phyloP scores from a whole-genome alignment of 139 green algal genomes.

The Haematococcus lacustris region DNA sequence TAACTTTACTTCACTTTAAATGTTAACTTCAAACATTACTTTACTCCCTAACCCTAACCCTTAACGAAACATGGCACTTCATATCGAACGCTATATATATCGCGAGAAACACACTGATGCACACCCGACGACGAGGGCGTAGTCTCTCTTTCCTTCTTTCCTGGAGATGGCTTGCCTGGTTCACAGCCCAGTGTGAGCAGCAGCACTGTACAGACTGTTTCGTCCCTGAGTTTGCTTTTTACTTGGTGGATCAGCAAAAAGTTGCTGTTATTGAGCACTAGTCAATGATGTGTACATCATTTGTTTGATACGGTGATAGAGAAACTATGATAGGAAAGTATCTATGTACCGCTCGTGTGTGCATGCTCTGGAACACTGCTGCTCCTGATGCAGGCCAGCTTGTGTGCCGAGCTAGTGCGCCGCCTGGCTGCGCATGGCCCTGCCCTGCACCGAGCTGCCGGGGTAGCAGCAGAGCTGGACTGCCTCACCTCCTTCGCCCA shows the following conservation, averaged over 20 bases:
- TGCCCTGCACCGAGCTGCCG: slow-evolving; percentile 29
- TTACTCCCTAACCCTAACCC: neutral
- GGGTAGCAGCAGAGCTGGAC: slow-evolving; percentile 67
- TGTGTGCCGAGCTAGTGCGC: slow-evolving; percentile 51
- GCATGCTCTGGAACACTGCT: too few species aligned
- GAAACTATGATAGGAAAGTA: neutral
- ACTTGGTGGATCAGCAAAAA: too few species aligned
- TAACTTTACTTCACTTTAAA: too few species aligned
- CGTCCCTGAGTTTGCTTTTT: neutral
- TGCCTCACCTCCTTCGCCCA: slow-evolving; percentile 65
- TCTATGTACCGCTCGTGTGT: neutral
- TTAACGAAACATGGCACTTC: neutral
- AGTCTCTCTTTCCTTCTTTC: neutral
- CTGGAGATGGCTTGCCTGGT: neutral
- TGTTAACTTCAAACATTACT: neutral
- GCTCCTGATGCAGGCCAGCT: slow-evolving; percentile 42
- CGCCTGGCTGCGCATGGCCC: slow-evolving; percentile 33
- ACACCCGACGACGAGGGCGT: neutral
- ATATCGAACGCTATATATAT: neutral
- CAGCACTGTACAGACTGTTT: neutral
- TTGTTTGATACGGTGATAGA: neutral
- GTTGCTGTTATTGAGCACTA: too few species aligned
- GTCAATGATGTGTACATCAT: too few species aligned
- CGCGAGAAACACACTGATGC: neutral
- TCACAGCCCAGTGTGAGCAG: neutral